Conservation (phyloP, 2,329 filamentous ascomycete species). For the Claviceps digitariae region DNA sequence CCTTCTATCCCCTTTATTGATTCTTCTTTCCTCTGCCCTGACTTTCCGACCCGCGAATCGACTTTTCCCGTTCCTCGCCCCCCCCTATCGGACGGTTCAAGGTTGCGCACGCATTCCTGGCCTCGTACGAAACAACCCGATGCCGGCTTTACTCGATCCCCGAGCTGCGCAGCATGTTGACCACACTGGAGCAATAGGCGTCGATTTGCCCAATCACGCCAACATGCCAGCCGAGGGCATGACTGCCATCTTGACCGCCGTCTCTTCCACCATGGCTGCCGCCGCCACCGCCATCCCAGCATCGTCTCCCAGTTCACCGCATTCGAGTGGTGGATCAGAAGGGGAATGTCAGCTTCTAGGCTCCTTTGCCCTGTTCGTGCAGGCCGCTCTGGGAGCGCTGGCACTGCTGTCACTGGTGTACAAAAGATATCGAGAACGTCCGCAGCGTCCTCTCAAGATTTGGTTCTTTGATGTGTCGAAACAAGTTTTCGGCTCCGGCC, state of each 20-base stretch:
- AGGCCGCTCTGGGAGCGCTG: conserved; percentile 70
- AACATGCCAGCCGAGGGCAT: conserved; percentile 4
- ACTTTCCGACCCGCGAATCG: background rate
- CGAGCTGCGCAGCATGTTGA: conserved; percentile 3
- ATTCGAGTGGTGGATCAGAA: conserved; percentile 32
- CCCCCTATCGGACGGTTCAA: background rate
- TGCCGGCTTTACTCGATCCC: conserved; percentile 1
- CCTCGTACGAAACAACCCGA: background rate
- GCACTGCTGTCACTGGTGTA: conserved; percentile 79
- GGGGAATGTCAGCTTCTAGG: conserved; percentile 82
- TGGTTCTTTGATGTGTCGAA: conserved; percentile 98
- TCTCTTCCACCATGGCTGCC: conserved; percentile 9
- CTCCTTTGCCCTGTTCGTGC: conserved; percentile 80
- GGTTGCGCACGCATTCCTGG: background rate
- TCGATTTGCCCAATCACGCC: conserved; percentile 8
- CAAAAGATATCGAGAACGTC: conserved; percentile 85
- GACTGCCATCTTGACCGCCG: conserved; percentile 6
- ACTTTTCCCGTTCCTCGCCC: background rate
- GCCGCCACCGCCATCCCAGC: conserved; percentile 15
- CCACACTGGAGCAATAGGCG: conserved; percentile 2
- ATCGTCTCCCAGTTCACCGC: conserved; percentile 11
- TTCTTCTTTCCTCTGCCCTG: background rate
- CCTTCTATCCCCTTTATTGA: background rate
- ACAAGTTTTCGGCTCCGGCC: conserved; percentile 84
- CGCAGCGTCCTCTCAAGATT: conserved; percentile 84